phyloP scores from a whole-genome alignment of 2,329 filamentous ascomycete genomes.

The Fusarium chaquense region DNA sequence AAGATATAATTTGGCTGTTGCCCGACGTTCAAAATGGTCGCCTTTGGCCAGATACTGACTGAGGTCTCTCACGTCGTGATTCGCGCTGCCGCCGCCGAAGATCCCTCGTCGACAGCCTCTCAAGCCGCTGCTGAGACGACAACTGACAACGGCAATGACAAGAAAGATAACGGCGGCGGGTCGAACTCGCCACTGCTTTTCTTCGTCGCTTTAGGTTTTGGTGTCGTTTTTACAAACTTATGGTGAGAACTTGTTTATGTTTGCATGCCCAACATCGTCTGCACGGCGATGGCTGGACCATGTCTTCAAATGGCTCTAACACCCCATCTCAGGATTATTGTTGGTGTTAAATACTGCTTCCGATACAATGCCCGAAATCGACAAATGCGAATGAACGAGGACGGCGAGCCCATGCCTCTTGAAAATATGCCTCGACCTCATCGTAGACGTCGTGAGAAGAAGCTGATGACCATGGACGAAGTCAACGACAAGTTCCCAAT shows the following conservation, averaged over 20 bases:
- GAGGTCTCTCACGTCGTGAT: constrained; percentile 46
- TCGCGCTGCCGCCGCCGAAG: constrained; percentile 39
- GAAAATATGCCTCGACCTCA: constrained; percentile 87
- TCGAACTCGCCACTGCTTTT: constrained; percentile 69
- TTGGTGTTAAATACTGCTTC: constrained; percentile 99
- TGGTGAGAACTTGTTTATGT: constrained; percentile 73
- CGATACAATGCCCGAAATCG: constrained; percentile 96
- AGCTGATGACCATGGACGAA: constrained; percentile 98
- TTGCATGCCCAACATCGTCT: constrained; percentile 15
- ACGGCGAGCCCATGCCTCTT: constrained; percentile 89
- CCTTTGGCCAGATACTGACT: constrained; percentile 43
- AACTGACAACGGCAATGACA: constrained; percentile 10
- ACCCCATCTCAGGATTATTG: constrained; percentile 84
- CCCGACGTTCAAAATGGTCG: constrained; percentile 42
- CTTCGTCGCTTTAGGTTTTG: constrained; percentile 95
- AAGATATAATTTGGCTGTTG: constrained; percentile 31
- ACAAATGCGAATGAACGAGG: constrained; percentile 79
- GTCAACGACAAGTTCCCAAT: constrained; percentile 97
- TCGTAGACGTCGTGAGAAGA: constrained; percentile 92
- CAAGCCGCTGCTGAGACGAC: constrained; percentile 36
- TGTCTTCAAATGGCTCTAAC: constrained; percentile 30
- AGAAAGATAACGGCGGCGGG: constrained; percentile 45
- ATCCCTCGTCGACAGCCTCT: constrained; percentile 39
- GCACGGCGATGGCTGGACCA: constrained; percentile 71
- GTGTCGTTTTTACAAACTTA: constrained; percentile 97